Conservation (phyloP, 2,329 filamentous ascomycete genomes). For the Colletotrichum australisinense region DNA sequence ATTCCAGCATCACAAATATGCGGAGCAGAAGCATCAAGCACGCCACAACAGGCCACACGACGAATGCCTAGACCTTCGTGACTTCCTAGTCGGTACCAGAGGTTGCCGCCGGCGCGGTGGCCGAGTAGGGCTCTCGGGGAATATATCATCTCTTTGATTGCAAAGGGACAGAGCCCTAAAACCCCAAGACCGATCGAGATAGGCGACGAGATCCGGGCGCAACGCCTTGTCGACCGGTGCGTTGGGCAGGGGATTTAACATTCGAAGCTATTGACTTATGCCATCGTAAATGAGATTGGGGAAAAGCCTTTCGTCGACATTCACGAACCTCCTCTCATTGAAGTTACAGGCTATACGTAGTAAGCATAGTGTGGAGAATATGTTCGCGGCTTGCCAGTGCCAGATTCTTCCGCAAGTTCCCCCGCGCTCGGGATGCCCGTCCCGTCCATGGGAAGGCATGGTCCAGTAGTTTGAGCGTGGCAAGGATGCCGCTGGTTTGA, state of each 20-base stretch:
- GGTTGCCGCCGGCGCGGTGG: background rate
- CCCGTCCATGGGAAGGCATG: background rate
- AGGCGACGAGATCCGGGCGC: constrained; percentile 26
- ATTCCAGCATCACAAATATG: background rate
- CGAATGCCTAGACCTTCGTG: background rate
- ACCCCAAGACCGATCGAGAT: constrained; percentile 16
- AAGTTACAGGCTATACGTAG: background rate
- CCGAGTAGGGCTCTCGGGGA: background rate
- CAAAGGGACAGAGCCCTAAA: constrained; percentile 11
- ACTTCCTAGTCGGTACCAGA: background rate
- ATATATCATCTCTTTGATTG: background rate
- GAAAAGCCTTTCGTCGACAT: background rate
- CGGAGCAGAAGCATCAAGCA: background rate
- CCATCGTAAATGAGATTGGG: background rate
- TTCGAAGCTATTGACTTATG: background rate
- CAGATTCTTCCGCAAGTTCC: constrained; percentile 3
- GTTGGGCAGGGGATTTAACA: background rate
- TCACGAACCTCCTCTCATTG: background rate
- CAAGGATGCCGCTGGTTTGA: constrained; percentile 14
- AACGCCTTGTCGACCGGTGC: constrained; percentile 20
- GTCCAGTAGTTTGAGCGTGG: constrained; percentile 14
- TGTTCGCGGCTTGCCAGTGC: background rate
- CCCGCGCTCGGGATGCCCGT: constrained; percentile 2
- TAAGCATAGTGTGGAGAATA: background rate
- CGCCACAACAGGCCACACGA: background rate